phyloP scores from a whole-genome alignment of 371 early-diverging fungal genomes.

The Mortierella sp. region DNA sequence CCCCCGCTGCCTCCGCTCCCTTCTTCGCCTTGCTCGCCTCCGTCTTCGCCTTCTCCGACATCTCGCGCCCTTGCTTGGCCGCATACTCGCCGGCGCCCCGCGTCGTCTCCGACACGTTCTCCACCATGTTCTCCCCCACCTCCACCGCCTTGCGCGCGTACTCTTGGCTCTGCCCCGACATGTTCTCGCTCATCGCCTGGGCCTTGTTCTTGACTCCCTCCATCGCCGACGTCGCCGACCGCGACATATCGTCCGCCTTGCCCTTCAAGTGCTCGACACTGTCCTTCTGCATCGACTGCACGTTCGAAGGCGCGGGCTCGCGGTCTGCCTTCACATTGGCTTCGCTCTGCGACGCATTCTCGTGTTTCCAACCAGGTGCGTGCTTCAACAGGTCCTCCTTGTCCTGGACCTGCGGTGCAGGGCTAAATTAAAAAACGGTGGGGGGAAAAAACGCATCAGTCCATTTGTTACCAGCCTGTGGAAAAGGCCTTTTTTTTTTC shows the following conservation, averaged over 20 bases:
- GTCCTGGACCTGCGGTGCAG: not conserved
- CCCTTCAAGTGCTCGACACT: conserved; percentile 21
- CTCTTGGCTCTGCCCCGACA: conserved; percentile 2
- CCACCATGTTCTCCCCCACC: not conserved
- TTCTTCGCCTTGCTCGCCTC: not conserved
- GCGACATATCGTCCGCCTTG: too few species aligned
- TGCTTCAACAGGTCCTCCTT: conserved; percentile 21
- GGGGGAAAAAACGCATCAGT: too few species aligned
- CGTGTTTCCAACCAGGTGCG: conserved; percentile 55
- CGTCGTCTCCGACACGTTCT: not conserved
- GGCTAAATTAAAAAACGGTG: not conserved
- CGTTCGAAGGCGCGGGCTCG: conserved; percentile 9
- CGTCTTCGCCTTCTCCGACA: conserved; percentile 1
- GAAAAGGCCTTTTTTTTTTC: too few species aligned
- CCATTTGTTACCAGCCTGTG: too few species aligned
- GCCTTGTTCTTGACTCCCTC: conserved; percentile 22
- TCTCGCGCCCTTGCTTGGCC: not conserved
- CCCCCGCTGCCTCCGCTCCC: not conserved
- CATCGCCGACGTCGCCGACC: not conserved
- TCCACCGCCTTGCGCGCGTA: not conserved
- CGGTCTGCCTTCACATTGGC: conserved; percentile 39
- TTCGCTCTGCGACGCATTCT: conserved; percentile 52
- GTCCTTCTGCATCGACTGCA: conserved; percentile 24
- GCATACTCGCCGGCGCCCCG: not conserved
- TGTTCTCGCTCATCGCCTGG: conserved; percentile 1